Conservation (phyloP, 169 alveolate species). For the Eimeria necatrix region DNA sequence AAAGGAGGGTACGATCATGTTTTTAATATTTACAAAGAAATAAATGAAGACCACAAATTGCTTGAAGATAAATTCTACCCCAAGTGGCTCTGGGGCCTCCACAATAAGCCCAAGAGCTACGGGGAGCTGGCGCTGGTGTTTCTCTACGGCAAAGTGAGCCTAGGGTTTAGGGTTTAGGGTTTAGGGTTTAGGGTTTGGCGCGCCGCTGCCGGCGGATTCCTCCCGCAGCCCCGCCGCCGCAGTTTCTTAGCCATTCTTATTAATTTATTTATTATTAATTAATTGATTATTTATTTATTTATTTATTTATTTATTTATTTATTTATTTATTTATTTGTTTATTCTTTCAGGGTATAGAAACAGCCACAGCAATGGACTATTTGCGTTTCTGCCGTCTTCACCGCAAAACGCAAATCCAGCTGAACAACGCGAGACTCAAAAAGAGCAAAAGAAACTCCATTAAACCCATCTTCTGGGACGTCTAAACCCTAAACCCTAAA, state of each 20-base stretch:
- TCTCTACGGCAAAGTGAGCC: conserved; percentile 65
- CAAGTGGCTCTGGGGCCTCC: conserved; percentile 57
- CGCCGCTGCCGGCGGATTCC: too few relatives aligned
- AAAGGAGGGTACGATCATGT: conserved; percentile 34
- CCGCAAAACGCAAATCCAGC: conserved; percentile 59
- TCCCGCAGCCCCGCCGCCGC: too few relatives aligned
- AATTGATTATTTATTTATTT: too few relatives aligned
- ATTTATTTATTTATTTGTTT: neutral
- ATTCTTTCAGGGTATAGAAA: conserved; percentile 45
- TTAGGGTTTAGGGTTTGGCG: conserved; percentile 4
- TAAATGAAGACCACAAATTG: conserved; percentile 54
- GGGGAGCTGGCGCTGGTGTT: conserved; percentile 70
- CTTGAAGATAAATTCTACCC: conserved; percentile 58
- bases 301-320: neutral
- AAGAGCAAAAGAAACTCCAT: conserved; percentile 43
- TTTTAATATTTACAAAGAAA: conserved; percentile 65
- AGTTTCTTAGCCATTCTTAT: too few relatives aligned
- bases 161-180: neutral
- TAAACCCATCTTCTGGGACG: conserved; percentile 75
- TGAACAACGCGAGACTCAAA: conserved; percentile 73
- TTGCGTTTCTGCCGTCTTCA: conserved; percentile 57
- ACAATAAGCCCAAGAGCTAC: conserved; percentile 36
- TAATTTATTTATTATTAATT: too few relatives aligned
- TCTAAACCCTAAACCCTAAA: neutral
- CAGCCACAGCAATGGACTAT: conserved; percentile 19